phyloP scores from a whole-genome alignment of 768 basidiomycete species.

The Termitomyces eurrhizus region DNA sequence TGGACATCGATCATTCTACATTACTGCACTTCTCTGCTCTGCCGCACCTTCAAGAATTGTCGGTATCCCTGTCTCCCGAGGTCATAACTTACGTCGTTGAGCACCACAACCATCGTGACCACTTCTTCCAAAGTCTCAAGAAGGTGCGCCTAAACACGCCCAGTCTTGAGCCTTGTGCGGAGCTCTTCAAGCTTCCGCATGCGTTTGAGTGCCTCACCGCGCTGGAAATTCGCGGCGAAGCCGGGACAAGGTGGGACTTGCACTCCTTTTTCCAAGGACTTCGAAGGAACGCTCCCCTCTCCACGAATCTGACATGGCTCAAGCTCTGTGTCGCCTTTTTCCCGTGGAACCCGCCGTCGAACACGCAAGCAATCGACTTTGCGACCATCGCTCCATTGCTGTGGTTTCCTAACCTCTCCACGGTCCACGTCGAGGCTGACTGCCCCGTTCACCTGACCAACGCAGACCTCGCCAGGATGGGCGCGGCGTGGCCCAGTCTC shows the following conservation, averaged over 20 bases:
- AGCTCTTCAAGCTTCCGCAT: slow-evolving; percentile 4
- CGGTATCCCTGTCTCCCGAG: slow-evolving; percentile 2
- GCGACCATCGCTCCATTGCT: slow-evolving; percentile 2
- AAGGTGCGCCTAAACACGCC: slow-evolving; percentile 6
- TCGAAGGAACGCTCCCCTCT: not conserved
- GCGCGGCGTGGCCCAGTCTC: slow-evolving; percentile 10
- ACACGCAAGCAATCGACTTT: not conserved
- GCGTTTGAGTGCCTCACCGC: slow-evolving; percentile 1
- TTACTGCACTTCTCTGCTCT: slow-evolving; percentile 1
- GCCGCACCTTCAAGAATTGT: not conserved
- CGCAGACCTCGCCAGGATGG: slow-evolving; percentile 2
- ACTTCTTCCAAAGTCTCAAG: slow-evolving; percentile 1
- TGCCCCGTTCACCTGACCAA: slow-evolving; percentile 5
- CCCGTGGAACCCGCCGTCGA: slow-evolving; percentile 1
- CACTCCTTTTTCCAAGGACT: slow-evolving; percentile 1
- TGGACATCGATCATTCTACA: slow-evolving; percentile 3
- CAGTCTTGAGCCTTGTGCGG: not conserved
- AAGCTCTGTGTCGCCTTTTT: slow-evolving; percentile 1
- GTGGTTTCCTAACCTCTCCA: not conserved
- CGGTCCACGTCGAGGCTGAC: slow-evolving; percentile 1
- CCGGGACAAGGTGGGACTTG: not conserved
- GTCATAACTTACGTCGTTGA: not conserved
- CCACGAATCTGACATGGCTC: slow-evolving; percentile 1
- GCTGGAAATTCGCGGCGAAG: not conserved
- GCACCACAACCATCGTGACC: not conserved